Evolutionary conservation across 331 rosid species (phyloP), one percentile per base, ranked within the genome.

Genomic region (Acacia concinna): DNA sequence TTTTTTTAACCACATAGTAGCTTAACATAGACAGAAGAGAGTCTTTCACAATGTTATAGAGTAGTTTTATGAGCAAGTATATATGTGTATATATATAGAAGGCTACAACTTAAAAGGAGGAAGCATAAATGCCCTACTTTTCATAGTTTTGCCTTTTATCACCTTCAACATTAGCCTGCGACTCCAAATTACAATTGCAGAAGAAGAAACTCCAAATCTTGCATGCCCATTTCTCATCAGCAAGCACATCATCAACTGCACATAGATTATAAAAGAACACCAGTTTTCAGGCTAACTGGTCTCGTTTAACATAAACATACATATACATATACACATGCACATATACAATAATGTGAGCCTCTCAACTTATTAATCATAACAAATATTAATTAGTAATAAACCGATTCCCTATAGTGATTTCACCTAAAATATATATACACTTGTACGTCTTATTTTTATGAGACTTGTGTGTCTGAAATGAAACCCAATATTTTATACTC

Each of bases 231-330:
- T 59, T 6, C 76, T 54, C 69, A 72, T 52, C 17, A 34, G 3
- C 73, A 64, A 84, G 60, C 76, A 69, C 65, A 44, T 82, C 74
- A 85, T 82, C 75, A 85, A 67, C 91, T 87, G 91, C 91, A 74
- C 3, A 43, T 3, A 60, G 38, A 79, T 23, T 23, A 34, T 6
- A 21, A 54, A 54, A 21, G 21, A 21, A 35, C 7, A 27, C 3
- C 52, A 52, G 6, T 78, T 17, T 78, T 75, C 68, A 85, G 82
- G 30, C 68, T 49, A 62, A 6, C 12, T 15, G 23, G 21, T 31
- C 4, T 17, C 7, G 5, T 31, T 37, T 9, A 59, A 60, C n/a
- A 28, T 18, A 35, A 7, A 11, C 37, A 30, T 21, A 4, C 8
- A n/a, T 4, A 49, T 43, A 72, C 31, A 17, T 13, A 2, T 56